Conservation (phyloP, 2,329 filamentous ascomycete species). For the Pseudogymnoascus sp. region DNA sequence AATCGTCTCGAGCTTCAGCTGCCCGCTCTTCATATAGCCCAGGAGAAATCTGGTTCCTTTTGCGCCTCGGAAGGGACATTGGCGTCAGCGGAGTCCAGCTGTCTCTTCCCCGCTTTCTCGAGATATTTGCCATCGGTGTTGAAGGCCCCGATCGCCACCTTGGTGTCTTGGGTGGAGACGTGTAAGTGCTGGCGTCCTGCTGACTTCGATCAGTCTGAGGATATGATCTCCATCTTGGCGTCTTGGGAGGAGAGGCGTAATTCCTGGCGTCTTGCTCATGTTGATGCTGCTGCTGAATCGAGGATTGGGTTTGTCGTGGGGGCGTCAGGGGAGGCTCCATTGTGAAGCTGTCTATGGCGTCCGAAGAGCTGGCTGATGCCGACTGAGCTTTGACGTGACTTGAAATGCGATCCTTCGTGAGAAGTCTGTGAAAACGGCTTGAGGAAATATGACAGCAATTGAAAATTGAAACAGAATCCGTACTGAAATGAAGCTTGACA, state of each 20-base stretch:
- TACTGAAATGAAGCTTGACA: background rate
- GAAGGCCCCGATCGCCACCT: background rate
- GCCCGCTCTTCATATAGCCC: too few species aligned
- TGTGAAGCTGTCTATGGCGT: background rate
- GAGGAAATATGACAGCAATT: background rate
- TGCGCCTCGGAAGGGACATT: background rate
- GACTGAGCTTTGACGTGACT: background rate
- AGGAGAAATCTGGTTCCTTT: background rate
- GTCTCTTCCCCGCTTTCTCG: background rate
- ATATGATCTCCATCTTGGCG: background rate
- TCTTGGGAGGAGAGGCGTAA: background rate
- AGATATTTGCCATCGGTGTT: background rate
- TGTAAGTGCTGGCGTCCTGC: background rate
- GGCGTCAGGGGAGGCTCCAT: background rate
- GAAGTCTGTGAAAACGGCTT: background rate
- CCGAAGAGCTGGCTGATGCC: background rate
- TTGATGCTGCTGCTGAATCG: background rate
- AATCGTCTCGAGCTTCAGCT: background rate
- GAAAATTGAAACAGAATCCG: background rate
- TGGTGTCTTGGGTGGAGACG: background rate
- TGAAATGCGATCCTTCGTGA: too few species aligned
- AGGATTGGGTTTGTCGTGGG: background rate
- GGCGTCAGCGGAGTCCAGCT: background rate
- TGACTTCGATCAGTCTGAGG: too few species aligned
- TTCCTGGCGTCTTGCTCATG: background rate